Evolutionary conservation across 352 stramenopile genomes (phyloP).

Genomic region (Pythium insidiosum): DNA sequence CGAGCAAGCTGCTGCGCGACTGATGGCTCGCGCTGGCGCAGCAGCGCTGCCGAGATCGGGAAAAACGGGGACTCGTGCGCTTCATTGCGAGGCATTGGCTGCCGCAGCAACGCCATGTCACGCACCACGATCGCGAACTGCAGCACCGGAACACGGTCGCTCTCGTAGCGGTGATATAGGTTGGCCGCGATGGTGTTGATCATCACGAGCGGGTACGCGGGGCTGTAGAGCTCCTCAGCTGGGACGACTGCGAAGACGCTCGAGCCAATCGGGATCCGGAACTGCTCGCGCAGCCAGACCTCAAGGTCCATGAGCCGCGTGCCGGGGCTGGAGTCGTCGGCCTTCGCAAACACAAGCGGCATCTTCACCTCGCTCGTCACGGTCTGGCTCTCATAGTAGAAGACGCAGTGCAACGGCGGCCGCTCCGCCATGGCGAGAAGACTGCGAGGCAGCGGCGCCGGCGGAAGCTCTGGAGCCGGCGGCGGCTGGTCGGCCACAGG

Average conservation of each 20-base stretch:
- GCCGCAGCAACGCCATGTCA: conserved; percentile 38
- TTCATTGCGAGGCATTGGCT: conserved; percentile 36
- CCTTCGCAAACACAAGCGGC: conserved; percentile 57
- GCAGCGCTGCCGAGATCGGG: conserved; percentile 32
- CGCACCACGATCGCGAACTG: conserved; percentile 63
- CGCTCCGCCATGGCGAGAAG: conserved; percentile 23
- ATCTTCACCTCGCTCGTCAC: conserved; percentile 43
- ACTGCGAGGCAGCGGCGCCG: neutral
- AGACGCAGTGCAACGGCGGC: conserved; percentile 55
- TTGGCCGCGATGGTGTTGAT: conserved; percentile 57
- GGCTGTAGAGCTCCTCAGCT: conserved; percentile 71
- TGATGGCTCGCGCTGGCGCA: conserved; percentile 22
- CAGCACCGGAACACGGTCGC: conserved; percentile 36
- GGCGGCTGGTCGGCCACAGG: too few relatives aligned
- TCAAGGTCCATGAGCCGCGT: conserved; percentile 71
- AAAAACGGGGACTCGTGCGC: conserved; percentile 61
- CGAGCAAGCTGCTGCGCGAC: conserved; percentile 47
- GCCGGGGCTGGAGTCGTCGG: conserved; percentile 16
- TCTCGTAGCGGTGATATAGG: conserved; percentile 34
- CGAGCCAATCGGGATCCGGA: conserved; percentile 37
- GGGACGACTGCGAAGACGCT: conserved; percentile 73
- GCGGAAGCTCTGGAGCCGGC: neutral
- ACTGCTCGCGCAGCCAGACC: conserved; percentile 54
- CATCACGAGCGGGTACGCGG: conserved; percentile 70
- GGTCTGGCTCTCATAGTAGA: conserved; percentile 53